Percentiles rank a stretch among this genome's conserved stretches.
Evolutionary conservation across 2,329 filamentous ascomycete species (phyloP).

Genomic region (Fusarium robinianum): DNA sequence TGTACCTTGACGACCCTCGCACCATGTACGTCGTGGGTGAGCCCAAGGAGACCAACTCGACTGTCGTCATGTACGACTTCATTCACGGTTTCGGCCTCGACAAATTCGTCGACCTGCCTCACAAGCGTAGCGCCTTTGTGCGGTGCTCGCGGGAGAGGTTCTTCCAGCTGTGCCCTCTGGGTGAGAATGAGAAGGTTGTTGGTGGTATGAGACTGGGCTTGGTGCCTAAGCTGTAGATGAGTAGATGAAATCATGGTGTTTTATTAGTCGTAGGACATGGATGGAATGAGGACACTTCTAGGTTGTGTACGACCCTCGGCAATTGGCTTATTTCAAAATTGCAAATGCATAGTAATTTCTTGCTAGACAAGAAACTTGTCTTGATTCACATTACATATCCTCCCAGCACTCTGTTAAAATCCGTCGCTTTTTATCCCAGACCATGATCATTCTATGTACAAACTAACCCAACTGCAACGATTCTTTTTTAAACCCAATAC

Average conservation of each 20-base stretch:
- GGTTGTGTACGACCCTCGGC: no score
- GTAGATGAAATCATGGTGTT: constrained; percentile 10
- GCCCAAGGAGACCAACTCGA: constrained; percentile 71
- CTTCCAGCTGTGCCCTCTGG: constrained; percentile 68
- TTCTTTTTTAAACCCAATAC: background rate
- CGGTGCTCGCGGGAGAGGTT: constrained; percentile 68
- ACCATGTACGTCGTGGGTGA: constrained; percentile 66
- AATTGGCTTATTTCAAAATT: no score
- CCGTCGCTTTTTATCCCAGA: background rate
- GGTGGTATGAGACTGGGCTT: constrained; percentile 58
- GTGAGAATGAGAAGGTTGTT: constrained; percentile 59
- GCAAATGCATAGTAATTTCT: no score
- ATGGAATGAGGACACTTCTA: background rate
- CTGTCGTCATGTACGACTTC: constrained; percentile 74
- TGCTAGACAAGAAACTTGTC: no score
- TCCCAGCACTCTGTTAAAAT: no score
- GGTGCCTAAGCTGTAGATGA: constrained; percentile 56
- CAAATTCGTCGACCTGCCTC: constrained; percentile 72
- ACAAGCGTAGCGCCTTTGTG: constrained; percentile 72
- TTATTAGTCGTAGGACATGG: background rate
- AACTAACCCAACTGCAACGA: background rate
- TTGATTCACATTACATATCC: no score
- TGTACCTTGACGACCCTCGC: constrained; percentile 64
- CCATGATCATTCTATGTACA: background rate
- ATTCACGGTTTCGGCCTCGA: constrained; percentile 73